A percentile compares a stretch with the other conserved stretches of the same genome.
These are phyloP conservation scores for Vitis hybrid DNA, from an alignment of 177 flowering plant species.

Conservation along the genomic window DNA sequence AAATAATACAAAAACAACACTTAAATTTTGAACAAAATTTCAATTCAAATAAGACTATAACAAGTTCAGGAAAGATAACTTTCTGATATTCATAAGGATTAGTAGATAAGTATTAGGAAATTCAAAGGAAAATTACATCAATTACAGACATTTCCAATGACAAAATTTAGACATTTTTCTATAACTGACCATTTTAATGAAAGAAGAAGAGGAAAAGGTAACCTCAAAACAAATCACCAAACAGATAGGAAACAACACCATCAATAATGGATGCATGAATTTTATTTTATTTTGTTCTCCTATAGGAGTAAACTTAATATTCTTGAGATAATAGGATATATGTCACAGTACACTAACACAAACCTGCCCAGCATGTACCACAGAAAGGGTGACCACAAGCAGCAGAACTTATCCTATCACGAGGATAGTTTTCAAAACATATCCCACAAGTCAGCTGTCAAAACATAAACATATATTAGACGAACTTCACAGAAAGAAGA, in stretches of 20 bases:
- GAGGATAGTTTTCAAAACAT: constrained; percentile 79
- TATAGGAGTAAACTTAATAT: too few species aligned
- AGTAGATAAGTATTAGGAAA: too few species aligned
- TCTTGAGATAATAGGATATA: not conserved
- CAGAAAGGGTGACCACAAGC: constrained; percentile 14
- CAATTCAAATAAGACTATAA: not conserved
- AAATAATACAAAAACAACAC: not conserved
- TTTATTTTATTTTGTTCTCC: too few species aligned
- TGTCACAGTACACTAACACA: constrained; percentile 11
- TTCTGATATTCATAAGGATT: not conserved
- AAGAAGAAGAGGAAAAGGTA: not conserved
- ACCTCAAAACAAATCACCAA: not conserved
- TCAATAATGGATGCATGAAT: too few species aligned
- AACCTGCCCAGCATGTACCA: constrained; percentile 83
- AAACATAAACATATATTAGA: not conserved
- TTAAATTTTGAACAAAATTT: not conserved
- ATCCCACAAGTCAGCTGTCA: constrained; percentile 89
- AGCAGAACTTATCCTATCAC: constrained; percentile 67
- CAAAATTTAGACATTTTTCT: too few species aligned
- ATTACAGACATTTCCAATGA: too few species aligned
- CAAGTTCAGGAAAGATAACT: not conserved
- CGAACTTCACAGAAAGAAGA: not conserved
- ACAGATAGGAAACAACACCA: too few species aligned
- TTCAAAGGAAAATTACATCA: too few species aligned
- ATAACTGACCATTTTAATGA: too few species aligned